Percentiles rank a stretch among this genome's conserved stretches.
These are phyloP conservation scores for Xylaria castorea DNA, from an alignment of 495 filamentous ascomycete genomes.

Conservation along the genomic window DNA sequence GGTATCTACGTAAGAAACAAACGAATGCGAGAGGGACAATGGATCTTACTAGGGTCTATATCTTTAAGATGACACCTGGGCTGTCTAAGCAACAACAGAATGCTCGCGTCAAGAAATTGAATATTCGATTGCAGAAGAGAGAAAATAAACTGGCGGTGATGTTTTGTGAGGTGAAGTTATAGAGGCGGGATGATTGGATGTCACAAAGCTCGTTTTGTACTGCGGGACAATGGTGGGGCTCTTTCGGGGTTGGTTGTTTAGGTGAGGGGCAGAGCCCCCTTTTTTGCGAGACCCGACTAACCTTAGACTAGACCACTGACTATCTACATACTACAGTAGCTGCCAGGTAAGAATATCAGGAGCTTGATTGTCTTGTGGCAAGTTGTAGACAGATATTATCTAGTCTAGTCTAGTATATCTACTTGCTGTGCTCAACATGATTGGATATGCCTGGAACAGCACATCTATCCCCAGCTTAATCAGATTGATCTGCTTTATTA, in stretches of 20 bases:
- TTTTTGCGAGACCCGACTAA: conserved; percentile 17
- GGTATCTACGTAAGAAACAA: conserved; percentile 11
- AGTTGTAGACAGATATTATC: neutral
- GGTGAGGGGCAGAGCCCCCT: conserved; percentile 29
- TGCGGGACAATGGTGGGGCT: conserved; percentile 32
- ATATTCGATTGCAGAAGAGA: conserved; percentile 17
- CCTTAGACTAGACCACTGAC: neutral
- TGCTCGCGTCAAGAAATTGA: conserved; percentile 13
- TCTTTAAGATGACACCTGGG: neutral
- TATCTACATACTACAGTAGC: no score
- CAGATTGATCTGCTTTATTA: neutral
- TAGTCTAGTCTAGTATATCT: neutral
- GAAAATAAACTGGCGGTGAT: conserved; percentile 29
- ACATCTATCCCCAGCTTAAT: neutral
- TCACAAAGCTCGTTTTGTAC: conserved; percentile 30
- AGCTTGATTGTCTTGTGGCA: neutral
- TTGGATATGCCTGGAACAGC: neutral
- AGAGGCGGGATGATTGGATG: conserved; percentile 29
- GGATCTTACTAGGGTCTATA: conserved; percentile 11
- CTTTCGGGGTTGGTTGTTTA: conserved; percentile 17
- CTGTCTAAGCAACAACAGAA: neutral
- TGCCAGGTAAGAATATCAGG: neutral
- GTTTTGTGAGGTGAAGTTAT: conserved; percentile 32
- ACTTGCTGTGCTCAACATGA: neutral
- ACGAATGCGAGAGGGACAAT: conserved; percentile 16